Percentiles rank a stretch among this genome's conserved stretches.
Evolutionary conservation across 163 green algal species (phyloP).

Genomic region (Chlamydomonas reinhardtii): DNA sequence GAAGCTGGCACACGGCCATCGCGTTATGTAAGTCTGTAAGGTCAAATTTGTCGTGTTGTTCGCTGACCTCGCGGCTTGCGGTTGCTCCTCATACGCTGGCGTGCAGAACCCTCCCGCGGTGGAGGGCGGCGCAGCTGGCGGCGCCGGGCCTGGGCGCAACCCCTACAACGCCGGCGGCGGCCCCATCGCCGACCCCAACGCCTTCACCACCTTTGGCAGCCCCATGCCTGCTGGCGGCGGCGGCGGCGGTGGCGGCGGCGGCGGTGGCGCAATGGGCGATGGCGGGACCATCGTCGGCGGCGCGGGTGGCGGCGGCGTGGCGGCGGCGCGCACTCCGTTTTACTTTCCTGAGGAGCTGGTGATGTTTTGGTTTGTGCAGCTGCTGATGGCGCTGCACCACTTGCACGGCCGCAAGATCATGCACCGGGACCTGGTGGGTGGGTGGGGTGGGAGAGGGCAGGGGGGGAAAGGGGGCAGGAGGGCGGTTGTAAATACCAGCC

Average conservation of each 20-base stretch:
- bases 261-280: neutral
- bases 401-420: slow-evolving; percentile 69
- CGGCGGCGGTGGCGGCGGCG: neutral
- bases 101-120: neutral
- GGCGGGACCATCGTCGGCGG: slow-evolving; percentile 30
- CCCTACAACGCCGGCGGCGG: neutral
- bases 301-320: slow-evolving; percentile 7
- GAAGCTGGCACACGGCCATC: too few species aligned
- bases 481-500: too few species aligned
- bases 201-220: neutral
- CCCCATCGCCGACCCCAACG: neutral
- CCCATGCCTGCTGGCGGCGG: neutral
- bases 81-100: too few species aligned
- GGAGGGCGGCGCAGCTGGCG: neutral
- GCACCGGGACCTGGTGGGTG: slow-evolving; percentile 52
- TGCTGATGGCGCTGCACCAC: slow-evolving; percentile 71
- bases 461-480: too few species aligned
- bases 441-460: neutral
- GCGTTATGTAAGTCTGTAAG: too few species aligned
- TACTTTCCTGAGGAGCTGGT: slow-evolving; percentile 70
- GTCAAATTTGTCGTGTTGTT: too few species aligned
- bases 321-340: slow-evolving; percentile 3
- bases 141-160: neutral
- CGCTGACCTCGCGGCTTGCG: too few species aligned
- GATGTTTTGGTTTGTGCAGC: slow-evolving; percentile 73